Base-by-base conservation (phyloP, 352 stramenopile species). In the Chrysophaeum taylorii region DNA sequence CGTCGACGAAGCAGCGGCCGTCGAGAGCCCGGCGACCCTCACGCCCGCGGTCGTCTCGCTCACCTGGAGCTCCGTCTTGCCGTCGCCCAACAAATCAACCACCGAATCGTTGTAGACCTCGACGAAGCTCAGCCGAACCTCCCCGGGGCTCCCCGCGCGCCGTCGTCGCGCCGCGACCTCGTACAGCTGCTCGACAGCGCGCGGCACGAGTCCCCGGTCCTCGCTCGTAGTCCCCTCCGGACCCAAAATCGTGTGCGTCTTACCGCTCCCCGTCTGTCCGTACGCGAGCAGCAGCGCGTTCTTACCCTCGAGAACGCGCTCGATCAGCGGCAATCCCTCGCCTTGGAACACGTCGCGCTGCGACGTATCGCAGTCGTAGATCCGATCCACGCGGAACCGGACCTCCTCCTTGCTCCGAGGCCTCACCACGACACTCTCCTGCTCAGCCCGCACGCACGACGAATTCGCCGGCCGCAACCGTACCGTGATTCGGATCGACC, bases 11-110 rank as follows among this genome's bases (percentile, higher is more conserved):
- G 90, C 83, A 4, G 85, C 61, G 15, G 80, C 69, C 27, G 83
- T 82, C 37, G 76, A 75, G 29, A 92, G 76, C 0, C 83, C 84
- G 21, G 78, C 75, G 64, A 92, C 79, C 57, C 88, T 86, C 0
- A 82, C 89, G 16, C 37, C 67, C 0, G 53, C 71, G 50, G 70
- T 53, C 25, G 25, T 68, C 31, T 36, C 23, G 54, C 64, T 31
- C n/a, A 48, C 69, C 27, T 33, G 45, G 15, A 52, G 41, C 14
- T 66, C 42, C 33, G n/a, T 64, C n/a, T 41, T 25, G 35, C 72
- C 85, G 39, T 80, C 79, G 38, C 80, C 78, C 25, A 79, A 64
- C 37, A 81, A 61, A 48, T 81, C 76, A 60, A 79, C 75, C 23
- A 81, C 39, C 36, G 70, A 62, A 64, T 81, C 76, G 71, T 81